phyloP scores from a whole-genome alignment of 345 rosid species.

The Abelmoschus esculentus region DNA sequence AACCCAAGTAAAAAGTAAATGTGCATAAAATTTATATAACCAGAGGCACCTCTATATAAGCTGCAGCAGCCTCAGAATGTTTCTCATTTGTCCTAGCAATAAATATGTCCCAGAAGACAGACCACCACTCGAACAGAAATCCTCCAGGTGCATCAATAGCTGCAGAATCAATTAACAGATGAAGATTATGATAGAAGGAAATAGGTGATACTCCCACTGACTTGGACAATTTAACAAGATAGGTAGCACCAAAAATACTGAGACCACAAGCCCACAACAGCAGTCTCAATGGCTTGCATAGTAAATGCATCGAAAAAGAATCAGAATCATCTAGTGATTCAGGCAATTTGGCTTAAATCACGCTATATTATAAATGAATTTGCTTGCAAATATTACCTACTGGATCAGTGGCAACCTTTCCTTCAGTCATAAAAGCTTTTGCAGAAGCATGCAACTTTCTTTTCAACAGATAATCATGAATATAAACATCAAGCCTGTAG shows the following conservation, averaged over 20 bases:
- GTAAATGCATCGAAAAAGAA: neutral
- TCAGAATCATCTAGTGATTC: neutral
- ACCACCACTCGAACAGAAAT: conserved; percentile 81
- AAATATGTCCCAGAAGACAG: conserved; percentile 75
- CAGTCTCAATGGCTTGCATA: neutral
- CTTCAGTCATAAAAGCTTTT: conserved; percentile 64
- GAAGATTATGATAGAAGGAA: neutral
- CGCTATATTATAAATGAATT: neutral
- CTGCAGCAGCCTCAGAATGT: conserved; percentile 59
- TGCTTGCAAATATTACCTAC: conserved; percentile 41
- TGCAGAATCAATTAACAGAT: conserved; percentile 19
- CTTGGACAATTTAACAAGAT: neutral
- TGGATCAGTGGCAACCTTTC: conserved; percentile 72
- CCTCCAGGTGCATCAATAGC: conserved; percentile 79
- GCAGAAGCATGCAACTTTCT: conserved; percentile 63
- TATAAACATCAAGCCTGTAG: conserved; percentile 66
- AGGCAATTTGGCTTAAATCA: neutral
- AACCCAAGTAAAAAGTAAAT: neutral
- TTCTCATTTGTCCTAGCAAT: conserved; percentile 68
- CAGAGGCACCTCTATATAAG: conserved; percentile 56
- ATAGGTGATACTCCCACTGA: neutral
- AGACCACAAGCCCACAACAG: neutral
- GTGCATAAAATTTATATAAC: neutral
- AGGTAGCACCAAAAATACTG: neutral
- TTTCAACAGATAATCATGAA: conserved; percentile 66